Base-by-base conservation (phyloP, 371 early-diverging fungal species). In the Mortierella sp. region DNA sequence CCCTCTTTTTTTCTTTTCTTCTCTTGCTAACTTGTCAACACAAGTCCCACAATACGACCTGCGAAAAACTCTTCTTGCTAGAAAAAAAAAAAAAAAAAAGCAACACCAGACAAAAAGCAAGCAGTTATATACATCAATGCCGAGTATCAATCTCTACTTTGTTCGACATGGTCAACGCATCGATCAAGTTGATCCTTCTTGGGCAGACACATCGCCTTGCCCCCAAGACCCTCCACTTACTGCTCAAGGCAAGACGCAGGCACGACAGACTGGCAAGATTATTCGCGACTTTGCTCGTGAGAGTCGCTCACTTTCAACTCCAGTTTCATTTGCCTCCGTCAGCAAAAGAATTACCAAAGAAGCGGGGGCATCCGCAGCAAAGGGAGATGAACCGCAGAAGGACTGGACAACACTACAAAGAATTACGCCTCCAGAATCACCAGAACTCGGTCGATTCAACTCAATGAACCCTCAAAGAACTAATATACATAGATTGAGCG, bases 141-240 rank as follows among this genome's bases (percentile, higher is more conserved):
- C 68, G 45, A 68, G 45, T n/a, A 66, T 80, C 56, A 71, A 53
- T 22, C 73, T 83, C 42, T 87, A 85, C 28, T 83, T 88, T 55
- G 85, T 88, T n/a, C 79, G 89, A 9, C 89, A 89, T 61, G 89
- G 89, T 2, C 87, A 89, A 47, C 83, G 89, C 26, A 69, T 84
- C 54, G 89, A 89, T 64, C 88, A 88, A 22, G 82, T 87, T 34
- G 85, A 89, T 64, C 67, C 83, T 7, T 54, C 59, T 40, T 89
- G 88, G 87, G 64, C 61, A 32, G 32, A 42, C 1, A 80, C 82
- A 1, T 76, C 89, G 7, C 64, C 83, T 2, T 71, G 73, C 9
- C 88, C 88, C 3, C 84, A 87, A 51, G 89, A 89, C 53, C 87
- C 89, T 2, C 89, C 88, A 8, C 83, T 89, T 35, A 88, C 88